Percentiles rank a stretch among this genome's conserved stretches.
These are phyloP conservation scores for Chaetomium fimeti DNA, from an alignment of 495 filamentous ascomycete species.

Conservation along the genomic window DNA sequence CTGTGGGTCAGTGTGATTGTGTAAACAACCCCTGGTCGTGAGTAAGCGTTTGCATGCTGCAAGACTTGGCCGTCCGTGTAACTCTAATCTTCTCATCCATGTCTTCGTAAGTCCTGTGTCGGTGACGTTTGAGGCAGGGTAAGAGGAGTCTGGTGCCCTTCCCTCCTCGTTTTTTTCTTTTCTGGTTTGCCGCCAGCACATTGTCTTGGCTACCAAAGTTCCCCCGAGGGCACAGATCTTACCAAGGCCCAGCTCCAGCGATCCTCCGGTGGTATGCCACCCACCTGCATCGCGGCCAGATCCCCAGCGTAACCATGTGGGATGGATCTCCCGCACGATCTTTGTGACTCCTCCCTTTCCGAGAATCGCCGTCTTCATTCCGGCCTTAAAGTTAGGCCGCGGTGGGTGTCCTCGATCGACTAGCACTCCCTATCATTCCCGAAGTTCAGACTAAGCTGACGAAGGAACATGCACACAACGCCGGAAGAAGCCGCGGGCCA, in stretches of 20 bases:
- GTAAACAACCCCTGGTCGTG: slow-evolving; percentile 8
- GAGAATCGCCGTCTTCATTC: not conserved
- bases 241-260: not conserved
- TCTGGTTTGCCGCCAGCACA: not conserved
- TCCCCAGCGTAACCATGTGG: not conserved
- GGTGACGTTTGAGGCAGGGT: not conserved
- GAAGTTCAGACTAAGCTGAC: not conserved
- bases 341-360: not conserved
- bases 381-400: not conserved
- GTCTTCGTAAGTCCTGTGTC: not conserved
- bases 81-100: not conserved
- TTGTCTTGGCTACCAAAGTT: not conserved
- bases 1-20: not conserved
- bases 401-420: not conserved
- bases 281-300: not conserved
- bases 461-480: not conserved
- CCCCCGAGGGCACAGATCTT: not conserved
- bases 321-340: not conserved
- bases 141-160: no score
- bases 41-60: slow-evolving; percentile 7
- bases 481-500: no score
- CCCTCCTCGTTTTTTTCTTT: not conserved
- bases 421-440: not conserved
- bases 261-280: not conserved
- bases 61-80: not conserved